Conservation (phyloP, 208 protist species). For the Trypanosoma lewisi region DNA sequence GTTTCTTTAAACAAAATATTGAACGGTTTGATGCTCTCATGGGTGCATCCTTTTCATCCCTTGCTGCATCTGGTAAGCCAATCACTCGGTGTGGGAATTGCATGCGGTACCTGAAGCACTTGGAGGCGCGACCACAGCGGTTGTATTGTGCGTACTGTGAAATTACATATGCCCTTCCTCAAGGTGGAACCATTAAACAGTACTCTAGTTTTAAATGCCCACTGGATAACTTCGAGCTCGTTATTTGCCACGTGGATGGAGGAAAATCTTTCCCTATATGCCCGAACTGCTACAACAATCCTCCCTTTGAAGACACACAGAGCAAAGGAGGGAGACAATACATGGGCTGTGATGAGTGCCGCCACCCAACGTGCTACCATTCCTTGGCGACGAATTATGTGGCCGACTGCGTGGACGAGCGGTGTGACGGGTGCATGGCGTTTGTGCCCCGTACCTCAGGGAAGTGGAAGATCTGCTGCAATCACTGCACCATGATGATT, state of each 20-base stretch:
- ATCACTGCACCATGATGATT: slow-evolving; percentile 88
- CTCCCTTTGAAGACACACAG: slow-evolving; percentile 81
- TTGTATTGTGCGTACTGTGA: slow-evolving; percentile 94
- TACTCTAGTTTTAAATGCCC: slow-evolving; percentile 88
- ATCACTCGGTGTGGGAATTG: slow-evolving; percentile 92
- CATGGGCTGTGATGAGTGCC: slow-evolving; percentile 92
- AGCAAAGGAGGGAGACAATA: slow-evolving; percentile 26
- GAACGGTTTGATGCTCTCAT: slow-evolving; percentile 92
- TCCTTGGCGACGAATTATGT: slow-evolving; percentile 86
- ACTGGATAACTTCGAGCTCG: slow-evolving; percentile 92
- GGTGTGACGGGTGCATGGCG: slow-evolving; percentile 79
- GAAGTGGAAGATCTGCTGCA: slow-evolving; percentile 90
- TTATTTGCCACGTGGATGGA: slow-evolving; percentile 87
- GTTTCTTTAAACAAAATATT: slow-evolving; percentile 92
- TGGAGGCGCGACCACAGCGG: slow-evolving; percentile 80
- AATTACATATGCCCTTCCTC: slow-evolving; percentile 87
- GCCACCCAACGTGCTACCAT: slow-evolving; percentile 91
- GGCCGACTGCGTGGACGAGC: slow-evolving; percentile 76
- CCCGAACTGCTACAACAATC: slow-evolving; percentile 95
- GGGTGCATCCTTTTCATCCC: slow-evolving; percentile 91
- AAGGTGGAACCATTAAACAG: slow-evolving; percentile 85
- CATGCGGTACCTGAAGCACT: slow-evolving; percentile 88
- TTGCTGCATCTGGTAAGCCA: slow-evolving; percentile 76
- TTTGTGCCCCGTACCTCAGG: slow-evolving; percentile 83
- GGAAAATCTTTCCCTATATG: slow-evolving; percentile 91